A percentile compares a stretch with the other conserved stretches of the same genome.
These are phyloP conservation scores for Penicillium sp. DNA, from an alignment of 2,329 filamentous ascomycete species.

Conservation along the genomic window DNA sequence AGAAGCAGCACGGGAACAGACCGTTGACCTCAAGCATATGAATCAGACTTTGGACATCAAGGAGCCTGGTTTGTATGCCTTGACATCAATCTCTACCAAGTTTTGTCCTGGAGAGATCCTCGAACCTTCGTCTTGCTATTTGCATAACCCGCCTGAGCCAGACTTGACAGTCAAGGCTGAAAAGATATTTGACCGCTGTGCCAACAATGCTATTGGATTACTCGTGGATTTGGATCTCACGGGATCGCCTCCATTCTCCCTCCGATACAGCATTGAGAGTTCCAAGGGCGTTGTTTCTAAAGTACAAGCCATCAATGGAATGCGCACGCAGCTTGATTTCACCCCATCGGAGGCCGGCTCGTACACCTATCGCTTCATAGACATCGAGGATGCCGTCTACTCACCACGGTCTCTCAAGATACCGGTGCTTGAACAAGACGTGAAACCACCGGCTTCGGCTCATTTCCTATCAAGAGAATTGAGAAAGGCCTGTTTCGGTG, in stretches of 20 bases:
- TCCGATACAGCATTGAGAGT: constrained; percentile 65
- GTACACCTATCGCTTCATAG: constrained; percentile 76
- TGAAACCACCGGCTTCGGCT: constrained; percentile 84
- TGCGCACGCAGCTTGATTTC: constrained; percentile 76
- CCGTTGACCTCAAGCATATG: constrained; percentile 48
- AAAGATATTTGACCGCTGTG: constrained; percentile 88
- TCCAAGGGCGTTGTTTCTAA: constrained; percentile 48
- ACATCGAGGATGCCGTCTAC: constrained; percentile 77
- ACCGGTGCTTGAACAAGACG: constrained; percentile 69
- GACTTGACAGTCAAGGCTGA: constrained; percentile 64
- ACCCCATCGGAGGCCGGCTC: constrained; percentile 71
- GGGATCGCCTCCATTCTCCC: constrained; percentile 81
- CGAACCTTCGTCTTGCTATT: constrained; percentile 85
- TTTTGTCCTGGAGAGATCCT: constrained; percentile 80
- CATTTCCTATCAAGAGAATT: constrained; percentile 51
- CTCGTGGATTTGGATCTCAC: constrained; percentile 81
- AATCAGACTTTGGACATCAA: constrained; percentile 60
- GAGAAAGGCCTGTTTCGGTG: constrained; percentile 68
- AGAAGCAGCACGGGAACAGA: constrained; percentile 49
- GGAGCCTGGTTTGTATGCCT: constrained; percentile 73
- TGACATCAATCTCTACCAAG: constrained; percentile 69
- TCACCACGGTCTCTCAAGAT: constrained; percentile 53
- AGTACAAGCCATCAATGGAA: constrained; percentile 54
- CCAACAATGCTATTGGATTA: constrained; percentile 83
- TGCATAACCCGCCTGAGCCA: constrained; percentile 85